These are phyloP conservation scores for Phytopythium kandeliae DNA, from an alignment of 352 stramenopile genomes.

Conservation along the genomic window DNA sequence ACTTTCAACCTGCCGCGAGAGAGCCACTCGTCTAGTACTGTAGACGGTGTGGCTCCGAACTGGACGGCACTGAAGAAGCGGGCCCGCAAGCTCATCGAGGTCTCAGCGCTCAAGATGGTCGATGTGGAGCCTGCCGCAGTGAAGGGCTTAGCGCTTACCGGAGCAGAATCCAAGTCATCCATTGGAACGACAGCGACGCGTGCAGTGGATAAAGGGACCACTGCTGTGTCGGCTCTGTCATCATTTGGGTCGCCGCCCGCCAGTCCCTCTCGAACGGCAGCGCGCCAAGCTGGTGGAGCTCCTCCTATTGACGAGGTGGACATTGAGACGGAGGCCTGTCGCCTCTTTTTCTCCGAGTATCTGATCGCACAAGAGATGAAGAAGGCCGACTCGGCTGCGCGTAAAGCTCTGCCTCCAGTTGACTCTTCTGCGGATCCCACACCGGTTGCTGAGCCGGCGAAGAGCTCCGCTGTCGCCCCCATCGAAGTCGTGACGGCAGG, in stretches of 20 bases:
- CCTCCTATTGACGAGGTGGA: slow-evolving; percentile 58
- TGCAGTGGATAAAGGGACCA: slow-evolving; percentile 27
- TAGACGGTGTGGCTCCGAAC: slow-evolving; percentile 52
- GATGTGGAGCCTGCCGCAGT: slow-evolving; percentile 1
- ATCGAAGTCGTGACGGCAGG: background rate
- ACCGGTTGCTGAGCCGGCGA: background rate
- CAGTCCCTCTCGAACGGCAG: slow-evolving; percentile 14
- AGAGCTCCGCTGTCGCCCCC: background rate
- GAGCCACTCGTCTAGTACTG: slow-evolving; percentile 42
- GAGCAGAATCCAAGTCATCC: slow-evolving; percentile 47
- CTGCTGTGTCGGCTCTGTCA: slow-evolving; percentile 14
- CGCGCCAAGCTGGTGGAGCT: slow-evolving; percentile 4
- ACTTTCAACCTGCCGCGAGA: slow-evolving; percentile 85
- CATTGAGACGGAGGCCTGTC: slow-evolving; percentile 76
- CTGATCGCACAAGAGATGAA: slow-evolving; percentile 50
- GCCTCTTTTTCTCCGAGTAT: slow-evolving; percentile 86
- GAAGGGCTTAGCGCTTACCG: slow-evolving; percentile 12
- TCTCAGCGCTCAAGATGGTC: background rate
- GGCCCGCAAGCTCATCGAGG: slow-evolving; percentile 37
- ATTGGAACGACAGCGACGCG: slow-evolving; percentile 30
- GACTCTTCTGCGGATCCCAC: background rate
- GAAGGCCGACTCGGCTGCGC: slow-evolving; percentile 10
- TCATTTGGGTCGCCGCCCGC: slow-evolving; percentile 9
- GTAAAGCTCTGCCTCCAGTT: background rate
- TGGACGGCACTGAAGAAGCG: slow-evolving; percentile 72